phyloP scores from a whole-genome alignment of 768 basidiomycete genomes.

The Hydnomerulius pinastri region DNA sequence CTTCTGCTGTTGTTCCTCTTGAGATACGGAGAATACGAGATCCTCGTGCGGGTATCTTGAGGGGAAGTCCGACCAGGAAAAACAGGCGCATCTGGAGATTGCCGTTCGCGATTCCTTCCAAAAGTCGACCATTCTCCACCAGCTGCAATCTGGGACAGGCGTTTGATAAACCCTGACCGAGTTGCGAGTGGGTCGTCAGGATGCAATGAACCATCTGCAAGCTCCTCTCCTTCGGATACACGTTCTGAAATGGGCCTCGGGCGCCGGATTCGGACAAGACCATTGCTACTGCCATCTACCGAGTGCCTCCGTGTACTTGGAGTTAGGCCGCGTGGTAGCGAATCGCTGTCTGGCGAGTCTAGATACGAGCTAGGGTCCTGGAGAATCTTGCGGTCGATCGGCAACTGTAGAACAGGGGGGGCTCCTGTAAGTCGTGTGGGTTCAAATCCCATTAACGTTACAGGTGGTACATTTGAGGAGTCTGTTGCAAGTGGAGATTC shows the following conservation, averaged over 20 bases:
- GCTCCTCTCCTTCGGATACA: background rate
- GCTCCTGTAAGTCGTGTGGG: background rate
- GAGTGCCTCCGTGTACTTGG: slow-evolving; percentile 29
- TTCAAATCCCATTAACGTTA: background rate
- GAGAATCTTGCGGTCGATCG: slow-evolving; percentile 29
- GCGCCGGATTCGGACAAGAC: slow-evolving; percentile 6
- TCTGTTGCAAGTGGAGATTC: slow-evolving; percentile 12
- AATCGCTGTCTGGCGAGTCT: slow-evolving; percentile 13
- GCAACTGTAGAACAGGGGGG: slow-evolving; percentile 2
- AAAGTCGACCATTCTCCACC: slow-evolving; percentile 39
- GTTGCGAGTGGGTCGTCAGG: slow-evolving; percentile 13
- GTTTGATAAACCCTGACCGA: slow-evolving; percentile 13
- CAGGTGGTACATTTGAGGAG: background rate
- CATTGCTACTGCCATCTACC: slow-evolving; percentile 1
- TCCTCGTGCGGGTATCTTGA: slow-evolving; percentile 10
- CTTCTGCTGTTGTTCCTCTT: slow-evolving; percentile 7
- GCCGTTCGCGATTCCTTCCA: slow-evolving; percentile 27
- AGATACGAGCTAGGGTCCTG: slow-evolving; percentile 32
- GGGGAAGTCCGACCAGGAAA: slow-evolving; percentile 15
- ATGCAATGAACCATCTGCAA: background rate
- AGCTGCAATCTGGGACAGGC: slow-evolving; percentile 17
- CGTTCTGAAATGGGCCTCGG: background rate
- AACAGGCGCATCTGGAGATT: slow-evolving; percentile 12
- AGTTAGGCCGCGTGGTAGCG: slow-evolving; percentile 23
- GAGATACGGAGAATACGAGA: slow-evolving; percentile 22